These are phyloP conservation scores for Triangularia verruculosa DNA, from an alignment of 2,329 filamentous ascomycete genomes.

Conservation along the genomic window DNA sequence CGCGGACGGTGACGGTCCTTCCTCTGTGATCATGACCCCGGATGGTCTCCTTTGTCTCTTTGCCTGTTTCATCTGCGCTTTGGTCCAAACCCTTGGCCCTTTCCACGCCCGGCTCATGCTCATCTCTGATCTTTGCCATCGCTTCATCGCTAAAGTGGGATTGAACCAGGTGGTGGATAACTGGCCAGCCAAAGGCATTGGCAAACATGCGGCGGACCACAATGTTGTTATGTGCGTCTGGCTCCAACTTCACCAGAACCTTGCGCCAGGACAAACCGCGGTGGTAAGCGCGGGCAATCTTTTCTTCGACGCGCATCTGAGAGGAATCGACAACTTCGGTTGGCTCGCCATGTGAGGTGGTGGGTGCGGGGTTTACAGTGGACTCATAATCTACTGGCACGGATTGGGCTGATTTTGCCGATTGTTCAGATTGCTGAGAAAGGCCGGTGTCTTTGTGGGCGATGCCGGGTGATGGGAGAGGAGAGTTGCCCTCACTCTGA, in stretches of 20 bases:
- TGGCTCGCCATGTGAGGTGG: slow-evolving; percentile 36
- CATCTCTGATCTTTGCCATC: slow-evolving; percentile 62
- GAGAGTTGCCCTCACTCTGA: slow-evolving; percentile 34
- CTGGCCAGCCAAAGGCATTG: slow-evolving; percentile 97
- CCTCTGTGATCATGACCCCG: slow-evolving; percentile 33
- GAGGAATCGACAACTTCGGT: slow-evolving; percentile 55
- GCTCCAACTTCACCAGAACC: slow-evolving; percentile 90
- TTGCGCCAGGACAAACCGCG: slow-evolving; percentile 91
- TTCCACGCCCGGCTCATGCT: slow-evolving; percentile 64
- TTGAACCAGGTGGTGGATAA: slow-evolving; percentile 90
- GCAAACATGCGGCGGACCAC: slow-evolving; percentile 94
- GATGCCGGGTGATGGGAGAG: slow-evolving; percentile 33
- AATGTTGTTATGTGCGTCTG: slow-evolving; percentile 98
- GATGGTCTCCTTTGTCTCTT: slow-evolving; percentile 53
- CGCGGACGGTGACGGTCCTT: background rate
- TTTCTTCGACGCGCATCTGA: slow-evolving; percentile 90
- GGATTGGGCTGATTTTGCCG: slow-evolving; percentile 2
- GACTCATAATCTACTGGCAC: slow-evolving; percentile 1
- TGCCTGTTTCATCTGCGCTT: slow-evolving; percentile 59
- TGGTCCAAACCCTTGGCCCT: slow-evolving; percentile 60
- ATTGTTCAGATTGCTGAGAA: slow-evolving; percentile 9
- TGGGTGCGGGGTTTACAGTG: slow-evolving; percentile 44
- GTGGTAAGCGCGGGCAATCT: slow-evolving; percentile 95
- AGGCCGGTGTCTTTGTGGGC: slow-evolving; percentile 38
- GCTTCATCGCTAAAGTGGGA: slow-evolving; percentile 84